Evolutionary conservation across 805 yeast genomes (phyloP), one percentile per base, ranked within the genome.

Genomic region (Candida xyloterini): DNA sequence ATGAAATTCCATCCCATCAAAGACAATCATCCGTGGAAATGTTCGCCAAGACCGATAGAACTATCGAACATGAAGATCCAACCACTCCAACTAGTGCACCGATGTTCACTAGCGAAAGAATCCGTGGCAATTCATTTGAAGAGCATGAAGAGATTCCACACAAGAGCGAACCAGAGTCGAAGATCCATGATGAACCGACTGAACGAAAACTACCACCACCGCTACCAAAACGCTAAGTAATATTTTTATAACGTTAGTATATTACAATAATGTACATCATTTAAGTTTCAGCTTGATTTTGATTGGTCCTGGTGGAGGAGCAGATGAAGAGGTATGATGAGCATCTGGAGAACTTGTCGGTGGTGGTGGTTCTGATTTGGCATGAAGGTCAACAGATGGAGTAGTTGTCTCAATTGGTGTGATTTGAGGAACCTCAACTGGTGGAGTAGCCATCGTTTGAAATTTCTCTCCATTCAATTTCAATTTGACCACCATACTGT

Each of bases 101-200:
- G 21, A 55, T 55, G 59, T 56, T 56, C 27, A 46, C 54, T 15
- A 50, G 39, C 34, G 61, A 56, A 15, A 46, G 43, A 14, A 48
- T 55, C 30, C 49, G 46, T 22, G 38, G 34, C 16, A 38, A 44
- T 18, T 30, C 52, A 15, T 2, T 30, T 9, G 31, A 43, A 13
- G 25, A 37, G 10, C 23, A 23, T 13, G 34, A 20, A 20, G 24
- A 25, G 14, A 18, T 18, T 5, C 20, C 20, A 18, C 20, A 18
- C 6, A 18, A 6, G 20, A 18, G 20, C 30, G 30, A 27, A 7
- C 25, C 25, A 23, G 25, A 23, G n/a, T 23, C 7, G 4, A 9
- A 23, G 25, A 23, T 9, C n/a, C n/a, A 9, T 18, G 6, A 6
- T 18, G 20, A 18, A 4, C 4, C 7, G 25, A 23, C 25, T 7